Percentiles rank a stretch among this genome's conserved stretches.
Evolutionary conservation across 2,329 filamentous ascomycete species (phyloP).

Genomic region (Aspergillus sp.): DNA sequence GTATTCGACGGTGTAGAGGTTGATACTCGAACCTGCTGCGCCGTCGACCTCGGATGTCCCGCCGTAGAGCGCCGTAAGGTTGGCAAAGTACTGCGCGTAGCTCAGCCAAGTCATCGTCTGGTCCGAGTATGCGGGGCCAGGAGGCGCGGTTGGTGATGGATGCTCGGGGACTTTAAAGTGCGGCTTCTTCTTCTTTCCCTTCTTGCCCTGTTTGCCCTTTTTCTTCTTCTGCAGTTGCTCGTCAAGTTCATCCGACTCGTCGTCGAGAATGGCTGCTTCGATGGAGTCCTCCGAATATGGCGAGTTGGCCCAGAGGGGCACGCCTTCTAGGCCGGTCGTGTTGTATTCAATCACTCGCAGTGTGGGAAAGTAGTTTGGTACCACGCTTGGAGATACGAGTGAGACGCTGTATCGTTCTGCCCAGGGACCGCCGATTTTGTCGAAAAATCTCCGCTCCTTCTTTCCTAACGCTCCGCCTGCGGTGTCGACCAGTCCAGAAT

Average conservation of each 20-base stretch:
- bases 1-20: constrained; percentile 83
- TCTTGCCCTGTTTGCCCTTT: constrained; percentile 47
- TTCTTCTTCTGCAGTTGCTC: constrained; percentile 52
- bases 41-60: constrained; percentile 51
- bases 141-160: constrained; percentile 72
- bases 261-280: not conserved
- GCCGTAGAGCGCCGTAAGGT: constrained; percentile 88
- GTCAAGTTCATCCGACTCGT: constrained; percentile 40
- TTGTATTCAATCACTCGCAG: constrained; percentile 95
- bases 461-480: constrained; percentile 45
- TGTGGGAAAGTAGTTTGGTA: constrained; percentile 91
- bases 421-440: constrained; percentile 76
- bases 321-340: constrained; percentile 72
- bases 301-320: constrained; percentile 39
- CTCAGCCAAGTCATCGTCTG: constrained; percentile 79
- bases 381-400: constrained; percentile 81
- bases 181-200: constrained; percentile 58
- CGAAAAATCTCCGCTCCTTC: constrained; percentile 58
- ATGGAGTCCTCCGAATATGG: not conserved
- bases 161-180: constrained; percentile 69
- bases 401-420: constrained; percentile 84
- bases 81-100: constrained; percentile 91
- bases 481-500: constrained; percentile 19
- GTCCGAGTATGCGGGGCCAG: constrained; percentile 87
- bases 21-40: constrained; percentile 62